These are phyloP conservation scores for Aleurites moluccanus DNA, from an alignment of 441 rosid genomes.

Conservation along the genomic window DNA sequence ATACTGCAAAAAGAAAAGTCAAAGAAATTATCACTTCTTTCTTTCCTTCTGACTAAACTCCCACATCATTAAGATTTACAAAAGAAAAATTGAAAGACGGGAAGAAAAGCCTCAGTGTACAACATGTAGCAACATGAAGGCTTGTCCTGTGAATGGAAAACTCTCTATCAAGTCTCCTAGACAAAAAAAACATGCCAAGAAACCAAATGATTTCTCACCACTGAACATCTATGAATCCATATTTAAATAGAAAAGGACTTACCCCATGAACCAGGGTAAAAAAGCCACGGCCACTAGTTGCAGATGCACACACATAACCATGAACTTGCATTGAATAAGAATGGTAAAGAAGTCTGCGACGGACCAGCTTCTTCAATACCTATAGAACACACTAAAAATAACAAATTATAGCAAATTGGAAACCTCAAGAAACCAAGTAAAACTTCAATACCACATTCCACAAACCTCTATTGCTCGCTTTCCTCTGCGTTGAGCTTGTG, in stretches of 20 bases:
- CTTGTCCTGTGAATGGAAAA: not conserved
- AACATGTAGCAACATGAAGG: not conserved
- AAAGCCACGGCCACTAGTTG: constrained; percentile 40
- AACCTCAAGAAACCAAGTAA: not conserved
- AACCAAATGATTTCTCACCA: not conserved
- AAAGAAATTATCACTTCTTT: constrained; percentile 9
- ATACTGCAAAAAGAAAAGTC: constrained; percentile 47
- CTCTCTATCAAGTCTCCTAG: not conserved
- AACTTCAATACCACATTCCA: not conserved
- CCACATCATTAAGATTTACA: not conserved
- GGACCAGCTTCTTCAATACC: constrained; percentile 88
- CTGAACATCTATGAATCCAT: not conserved
- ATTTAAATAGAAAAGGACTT: constrained; percentile 26
- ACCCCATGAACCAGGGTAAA: constrained; percentile 94
- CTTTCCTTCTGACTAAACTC: not conserved
- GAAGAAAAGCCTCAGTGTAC: not conserved
- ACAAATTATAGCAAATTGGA: constrained; percentile 8
- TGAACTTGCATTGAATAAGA: constrained; percentile 97
- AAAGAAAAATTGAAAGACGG: not conserved
- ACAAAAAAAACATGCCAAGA: not conserved
- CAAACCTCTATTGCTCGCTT: constrained; percentile 86
- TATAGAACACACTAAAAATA: constrained; percentile 30
- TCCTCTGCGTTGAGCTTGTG: constrained; percentile 86
- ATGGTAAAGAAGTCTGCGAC: constrained; percentile 75
- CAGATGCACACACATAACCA: constrained; percentile 58